Evolutionary conservation across 1,139 yeast species (phyloP), one percentile per base, ranked within the genome.

Genomic region (Geotrichum aggregatum): DNA sequence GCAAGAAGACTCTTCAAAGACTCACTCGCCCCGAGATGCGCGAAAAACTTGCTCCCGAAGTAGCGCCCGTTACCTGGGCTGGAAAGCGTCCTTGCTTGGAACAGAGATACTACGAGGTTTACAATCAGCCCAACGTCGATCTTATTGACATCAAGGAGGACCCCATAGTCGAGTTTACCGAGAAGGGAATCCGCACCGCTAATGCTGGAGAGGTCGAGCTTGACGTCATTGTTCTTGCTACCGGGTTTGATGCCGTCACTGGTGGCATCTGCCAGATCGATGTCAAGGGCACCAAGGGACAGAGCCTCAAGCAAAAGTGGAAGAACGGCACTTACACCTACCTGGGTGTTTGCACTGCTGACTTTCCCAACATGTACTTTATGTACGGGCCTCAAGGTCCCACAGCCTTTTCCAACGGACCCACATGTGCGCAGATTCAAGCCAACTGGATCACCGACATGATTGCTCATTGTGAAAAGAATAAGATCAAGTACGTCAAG

Each of bases 351-450:
- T 48, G 65, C 22, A 54, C 61, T 38, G 44, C 59, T 35, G 67
- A 63, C 31, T 63, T 57, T 57, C 70, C 66, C 52, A 65, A 63
- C 56, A 51, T 66, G 61, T 65, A 60, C 52, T 64, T 59, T 53
- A 52, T 64, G 44, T 66, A 66, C 52, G 70, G 70, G 10, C 69
- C 70, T 14, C 68, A 65, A 38, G 67, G 63, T 3, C 70, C 70
- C n/a, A 66, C 69, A 31, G 64, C 66, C 7, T 64, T 66, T 49
- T 56, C 59, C 41, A 66, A 66, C 54, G 68, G 66, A n/a, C 56
- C 56, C 30, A 50, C 56, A 8, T 54, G 56, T 39, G 56, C 56
- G 8, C 56, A 54, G 33, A 21, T 54, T 36, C 56, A 54, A 43
- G 49, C 54, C 39, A 44, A 54, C 35, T 54, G 52, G 50, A 50